Conservation (phyloP, 2,329 filamentous ascomycete species). For the Penicillium olsonii region DNA sequence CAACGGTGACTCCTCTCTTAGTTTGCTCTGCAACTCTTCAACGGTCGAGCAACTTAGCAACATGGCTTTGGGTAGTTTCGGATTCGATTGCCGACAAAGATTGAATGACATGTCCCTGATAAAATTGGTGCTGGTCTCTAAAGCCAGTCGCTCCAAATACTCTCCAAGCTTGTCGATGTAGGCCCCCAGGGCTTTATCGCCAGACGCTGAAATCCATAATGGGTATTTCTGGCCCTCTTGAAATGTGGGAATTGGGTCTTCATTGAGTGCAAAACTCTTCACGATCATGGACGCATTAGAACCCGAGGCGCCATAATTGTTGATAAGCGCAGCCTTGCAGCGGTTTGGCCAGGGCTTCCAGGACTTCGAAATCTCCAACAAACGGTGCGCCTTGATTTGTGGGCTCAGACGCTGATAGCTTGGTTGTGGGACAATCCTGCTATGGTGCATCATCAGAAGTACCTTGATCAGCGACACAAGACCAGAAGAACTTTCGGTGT, state of each 20-base stretch:
- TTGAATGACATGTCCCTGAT: constrained; percentile 33
- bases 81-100: constrained; percentile 20
- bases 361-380: constrained; percentile 13
- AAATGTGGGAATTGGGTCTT: neutral
- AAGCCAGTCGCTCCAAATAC: neutral
- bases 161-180: constrained; percentile 17
- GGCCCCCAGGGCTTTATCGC: constrained; percentile 16
- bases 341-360: constrained; percentile 14
- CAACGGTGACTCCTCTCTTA: constrained; percentile 1
- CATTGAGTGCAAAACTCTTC: constrained; percentile 4
- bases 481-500: constrained; percentile 36
- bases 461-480: constrained; percentile 32
- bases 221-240: constrained; percentile 2
- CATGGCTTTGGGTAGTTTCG: constrained; percentile 12
- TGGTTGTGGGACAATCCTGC: constrained; percentile 30
- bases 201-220: constrained; percentile 20
- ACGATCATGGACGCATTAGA: constrained; percentile 32
- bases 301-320: constrained; percentile 35
- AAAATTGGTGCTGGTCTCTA: neutral
- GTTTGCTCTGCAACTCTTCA: constrained; percentile 20
- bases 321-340: constrained; percentile 26
- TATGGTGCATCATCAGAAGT: constrained; percentile 31
- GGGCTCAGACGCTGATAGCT: constrained; percentile 27
- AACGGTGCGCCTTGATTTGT: constrained; percentile 13
- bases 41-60: constrained; percentile 30